Evolutionary conservation across 2,329 filamentous ascomycete genomes (phyloP).

Genomic region (Scedosporium dehoogii): DNA sequence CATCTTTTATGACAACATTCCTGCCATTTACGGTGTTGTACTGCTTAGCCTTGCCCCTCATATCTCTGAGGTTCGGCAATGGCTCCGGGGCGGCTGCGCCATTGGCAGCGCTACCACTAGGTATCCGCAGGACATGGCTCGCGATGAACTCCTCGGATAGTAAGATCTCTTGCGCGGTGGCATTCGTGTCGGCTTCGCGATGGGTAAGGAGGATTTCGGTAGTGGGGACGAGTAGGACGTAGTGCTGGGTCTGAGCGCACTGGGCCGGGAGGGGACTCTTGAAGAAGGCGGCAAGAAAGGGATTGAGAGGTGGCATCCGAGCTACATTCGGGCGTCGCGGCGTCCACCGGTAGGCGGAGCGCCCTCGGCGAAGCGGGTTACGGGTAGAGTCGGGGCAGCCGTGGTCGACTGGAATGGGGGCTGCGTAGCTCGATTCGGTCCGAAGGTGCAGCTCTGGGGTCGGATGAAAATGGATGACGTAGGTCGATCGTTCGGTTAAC

Average conservation of each 20-base stretch:
- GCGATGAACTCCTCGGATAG: slow-evolving; percentile 88
- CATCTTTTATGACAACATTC: slow-evolving; percentile 90
- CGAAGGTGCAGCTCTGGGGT: neutral
- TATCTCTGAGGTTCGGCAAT: slow-evolving; percentile 63
- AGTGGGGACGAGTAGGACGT: slow-evolving; percentile 86
- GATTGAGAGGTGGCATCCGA: slow-evolving; percentile 91
- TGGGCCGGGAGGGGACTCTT: slow-evolving; percentile 85
- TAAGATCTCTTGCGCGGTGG: slow-evolving; percentile 68
- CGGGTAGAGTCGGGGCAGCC: neutral
- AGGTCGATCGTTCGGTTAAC: neutral
- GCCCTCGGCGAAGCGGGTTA: neutral
- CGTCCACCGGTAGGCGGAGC: neutral
- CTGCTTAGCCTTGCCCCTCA: slow-evolving; percentile 85
- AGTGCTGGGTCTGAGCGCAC: slow-evolving; percentile 83
- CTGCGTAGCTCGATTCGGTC: neutral
- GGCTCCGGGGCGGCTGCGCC: slow-evolving; percentile 23
- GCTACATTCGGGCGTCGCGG: neutral
- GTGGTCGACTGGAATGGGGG: neutral
- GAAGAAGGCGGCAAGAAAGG: slow-evolving; percentile 97
- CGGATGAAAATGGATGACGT: neutral
- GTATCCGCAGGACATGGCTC: slow-evolving; percentile 90
- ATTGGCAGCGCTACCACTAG: slow-evolving; percentile 38
- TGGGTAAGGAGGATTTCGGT: slow-evolving; percentile 84
- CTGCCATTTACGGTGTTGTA: slow-evolving; percentile 87
- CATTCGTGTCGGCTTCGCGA: slow-evolving; percentile 77